phyloP scores from a whole-genome alignment of 2,329 filamentous ascomycete genomes.

The Mycosphaerella sp. region DNA sequence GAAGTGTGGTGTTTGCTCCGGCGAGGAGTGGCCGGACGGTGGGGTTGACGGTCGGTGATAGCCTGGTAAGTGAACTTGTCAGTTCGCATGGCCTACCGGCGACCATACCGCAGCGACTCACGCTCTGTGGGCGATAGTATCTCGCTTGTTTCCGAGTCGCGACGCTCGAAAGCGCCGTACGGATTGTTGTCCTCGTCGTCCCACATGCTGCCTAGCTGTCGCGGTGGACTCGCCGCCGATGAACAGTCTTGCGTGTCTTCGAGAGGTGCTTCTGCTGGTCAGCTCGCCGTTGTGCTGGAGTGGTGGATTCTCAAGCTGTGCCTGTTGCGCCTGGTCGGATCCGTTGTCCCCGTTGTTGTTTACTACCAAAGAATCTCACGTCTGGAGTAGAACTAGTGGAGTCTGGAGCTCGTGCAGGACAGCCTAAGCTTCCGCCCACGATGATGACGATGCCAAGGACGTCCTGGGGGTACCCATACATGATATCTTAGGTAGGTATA shows the following conservation, averaged over 20 bases:
- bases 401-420: not conserved
- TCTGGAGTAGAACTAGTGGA: not conserved
- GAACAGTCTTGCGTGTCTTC: not conserved
- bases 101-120: constrained; percentile 14
- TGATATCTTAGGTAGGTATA: too few relatives aligned
- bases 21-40: constrained; percentile 64
- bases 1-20: constrained; percentile 57
- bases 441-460: not conserved
- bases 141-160: constrained; percentile 70
- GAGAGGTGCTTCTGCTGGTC: not conserved
- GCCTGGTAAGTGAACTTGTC: constrained; percentile 32
- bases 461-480: too few relatives aligned
- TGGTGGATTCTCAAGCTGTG: not conserved
- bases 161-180: constrained; percentile 87
- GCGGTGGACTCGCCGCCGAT: not conserved
- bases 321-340: not conserved
- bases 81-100: not conserved
- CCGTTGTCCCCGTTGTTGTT: not conserved
- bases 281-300: not conserved
- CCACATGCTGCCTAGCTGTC: constrained; percentile 62
- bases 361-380: not conserved
- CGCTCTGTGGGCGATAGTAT: constrained; percentile 27
- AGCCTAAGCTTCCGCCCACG: not conserved
- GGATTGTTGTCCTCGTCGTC: constrained; percentile 99
- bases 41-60: constrained; percentile 58